Evolutionary conservation across 108 stramenopile species (phyloP), one percentile per base, ranked within the genome.

Genomic region (Skeletonema tropicum): DNA sequence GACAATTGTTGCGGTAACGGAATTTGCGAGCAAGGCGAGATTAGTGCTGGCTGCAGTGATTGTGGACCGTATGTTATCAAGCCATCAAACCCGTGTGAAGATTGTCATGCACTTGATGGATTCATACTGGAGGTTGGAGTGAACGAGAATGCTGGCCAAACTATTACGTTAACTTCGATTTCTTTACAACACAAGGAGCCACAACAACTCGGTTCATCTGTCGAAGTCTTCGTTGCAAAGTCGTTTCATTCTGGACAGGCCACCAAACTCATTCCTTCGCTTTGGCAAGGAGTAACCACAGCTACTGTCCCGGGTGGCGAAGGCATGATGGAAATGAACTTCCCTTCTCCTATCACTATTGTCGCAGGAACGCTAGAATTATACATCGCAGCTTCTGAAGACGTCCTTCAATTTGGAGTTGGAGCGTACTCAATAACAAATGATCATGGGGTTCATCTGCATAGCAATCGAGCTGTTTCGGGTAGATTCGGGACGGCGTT

Each of bases 1-100:
- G 23, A 6, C n/a, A 52, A 79, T 52, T 79, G 78, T 26, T 79
- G 78, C 49, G 78, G 78, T 15, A 79, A 79, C 57, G 57, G 58
- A 52, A 11, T 74, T 8, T 79, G 78, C n/a, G 78, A 79, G 35
- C 14, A 57, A 15, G 78, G 78, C 13, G 78, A 79, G 25, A 30
- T 32, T 1, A 31, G 29, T 8, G 35, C 9, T 45, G 29, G 38
- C 38, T 67, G 33, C 52, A 45, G 6, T 31, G 78, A 79, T 52
- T 79, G 78, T 52, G 73, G 73, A 11, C 78, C 78, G 8, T 79
- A 60, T 68, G 3, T 11, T 10, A 64, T 77, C n/a, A 15, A 58
- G 21, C 63, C 76, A 38, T 32, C 38, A 9, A 64, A 19, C 7
- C 57, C 61, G 14, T 77, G 76, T 45, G 63, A 77, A 11, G 38